Evolutionary conservation across 108 stramenopile species (phyloP), one percentile per base, ranked within the genome.

Genomic region (Pseudonitzschia pungens): DNA sequence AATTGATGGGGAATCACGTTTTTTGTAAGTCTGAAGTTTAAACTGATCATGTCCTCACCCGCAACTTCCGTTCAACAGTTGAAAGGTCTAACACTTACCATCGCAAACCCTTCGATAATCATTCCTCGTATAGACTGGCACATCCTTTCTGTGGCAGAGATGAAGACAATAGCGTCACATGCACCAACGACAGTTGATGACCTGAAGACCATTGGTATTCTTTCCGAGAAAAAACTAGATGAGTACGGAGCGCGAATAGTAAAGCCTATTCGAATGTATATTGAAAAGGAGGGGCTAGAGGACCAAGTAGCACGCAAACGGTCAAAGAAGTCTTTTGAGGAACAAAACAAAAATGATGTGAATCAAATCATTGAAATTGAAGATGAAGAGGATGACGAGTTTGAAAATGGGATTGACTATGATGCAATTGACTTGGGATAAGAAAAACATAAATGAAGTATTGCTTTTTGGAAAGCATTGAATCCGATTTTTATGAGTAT

Each of bases 211-310:
- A 76, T 87, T 60, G 88, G 82, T 28, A 64, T 75, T 10, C 71
- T 96, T 24, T 88, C 88, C 16, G 87, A 93, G 54, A 80, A 90
- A 41, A 87, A 87, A 58, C 55, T 86, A 26, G 87, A 89, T 29
- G 85, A 91, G 52, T 96, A 96, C 53, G 94, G 94, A 40, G 92
- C 87, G 22, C 72, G 91, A 12, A 69, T 96, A 18, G 75, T 96
- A 5, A 86, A 79, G 51, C 77, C 77, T 33, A 79, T 96, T 53
- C 81, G 80, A 53, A 55, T 73, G n/a, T 92, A 79, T 65, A 74
- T 96, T n/a, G 78, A 89, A 32, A 71, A 64, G 32, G 76, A 92
- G 36, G 71, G 80, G 2, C 79, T 95, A 8, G 58, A 86, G 42
- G 74, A 77, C 15, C 60, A 62, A 20, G 10, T 79, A 77, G 32